Base-by-base conservation (phyloP, 2,329 filamentous ascomycete genomes). In the Ceratocystis alfenasii region DNA sequence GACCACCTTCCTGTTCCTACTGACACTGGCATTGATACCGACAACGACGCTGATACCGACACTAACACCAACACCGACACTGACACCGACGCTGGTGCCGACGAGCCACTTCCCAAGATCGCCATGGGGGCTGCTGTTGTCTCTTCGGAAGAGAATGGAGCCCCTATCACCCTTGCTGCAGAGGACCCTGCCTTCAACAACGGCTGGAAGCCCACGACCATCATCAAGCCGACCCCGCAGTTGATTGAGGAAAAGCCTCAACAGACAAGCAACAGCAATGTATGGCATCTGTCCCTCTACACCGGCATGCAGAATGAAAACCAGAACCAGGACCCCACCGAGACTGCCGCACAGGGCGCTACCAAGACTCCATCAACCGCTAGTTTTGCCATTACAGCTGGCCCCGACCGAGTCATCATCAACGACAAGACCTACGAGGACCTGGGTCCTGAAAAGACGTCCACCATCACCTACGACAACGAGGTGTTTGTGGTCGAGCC, bases 401-500 rank as follows among this genome's bases (percentile, higher is more conserved):
- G 76, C 59, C 78, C 76, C 2, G 73, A 74, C 46, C 72, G 74
- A 45, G 79, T 83, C 4, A 72, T 81, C 63, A 79, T 83, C 67
- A 78, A 80, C 67, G 74, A 73, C 45, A 72, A 76, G 63, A 82
- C 79, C 0, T 77, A 80, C 65, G 73, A 72, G 0, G 74, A 76
- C 65, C 73, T 77, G 41, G 71, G 73, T 15, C 70, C 74, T 4
- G 73, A 71, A 5, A 70, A 74, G 65, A 80, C 76, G 0, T 77
- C 73, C 12, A 77, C 74, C 1, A 76, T 81, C 5, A 75, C 76
- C 1, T 74, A 80, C 2, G 72, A 72, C 33, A 73, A 71, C 25
- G 74, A 76, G 10, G 76, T 74, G 0, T 83, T 83, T 67, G 78
- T 77, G 20, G 80, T 83, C 60, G 71, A 76, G 30, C 80, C 81